Base-by-base conservation (phyloP, 768 basidiomycete species). In the Pulveroboletus sp. region DNA sequence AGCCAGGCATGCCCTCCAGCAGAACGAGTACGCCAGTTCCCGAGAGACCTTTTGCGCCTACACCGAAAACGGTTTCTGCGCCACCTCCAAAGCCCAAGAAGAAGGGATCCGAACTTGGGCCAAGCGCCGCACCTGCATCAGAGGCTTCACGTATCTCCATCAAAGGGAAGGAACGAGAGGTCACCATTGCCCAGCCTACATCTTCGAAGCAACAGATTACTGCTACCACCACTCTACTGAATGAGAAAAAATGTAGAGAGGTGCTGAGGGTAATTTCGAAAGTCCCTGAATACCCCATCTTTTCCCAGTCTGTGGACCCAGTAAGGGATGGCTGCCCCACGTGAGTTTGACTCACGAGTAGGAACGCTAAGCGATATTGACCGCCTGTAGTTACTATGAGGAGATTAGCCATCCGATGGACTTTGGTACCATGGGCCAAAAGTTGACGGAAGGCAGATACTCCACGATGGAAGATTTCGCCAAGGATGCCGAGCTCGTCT, bases 321-420 rank as follows among this genome's bases (percentile, higher is more conserved):
- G 68, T 81, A 12, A 63, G 70, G 43, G 90, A 91, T 67, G 93
- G 89, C 17, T 95, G 89, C 66, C 93, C 95, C 41, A 93, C 92
- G 90, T 94, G 63, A 70, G 87, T 78, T 43, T 30, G 35, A 33
- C 38, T 37, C 46, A 36, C 42, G 3, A 11, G 30, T 39, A 32
- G 45, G 12, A 44, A 10, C 10, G 24, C 48, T 30, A 7, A 28
- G 18, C n/a, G 12, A 36, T 33, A 27, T 30, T 50, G 43, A 56
- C 35, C 53, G 15, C 30, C 15, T 58, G 38, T 45, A 96, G 93
- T 17, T 98, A 98, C 67, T 82, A 89, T 53, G 83, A 94, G 5
- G 95, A 97, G 69, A 95, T 98, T 62, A 70, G 80, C 52, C 72
- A 87, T 56, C 95, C 95, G 6, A 97, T 97, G 95, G 93, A 97